phyloP scores from a whole-genome alignment of 768 basidiomycete genomes.

The Cystofilobasidium ferigula region DNA sequence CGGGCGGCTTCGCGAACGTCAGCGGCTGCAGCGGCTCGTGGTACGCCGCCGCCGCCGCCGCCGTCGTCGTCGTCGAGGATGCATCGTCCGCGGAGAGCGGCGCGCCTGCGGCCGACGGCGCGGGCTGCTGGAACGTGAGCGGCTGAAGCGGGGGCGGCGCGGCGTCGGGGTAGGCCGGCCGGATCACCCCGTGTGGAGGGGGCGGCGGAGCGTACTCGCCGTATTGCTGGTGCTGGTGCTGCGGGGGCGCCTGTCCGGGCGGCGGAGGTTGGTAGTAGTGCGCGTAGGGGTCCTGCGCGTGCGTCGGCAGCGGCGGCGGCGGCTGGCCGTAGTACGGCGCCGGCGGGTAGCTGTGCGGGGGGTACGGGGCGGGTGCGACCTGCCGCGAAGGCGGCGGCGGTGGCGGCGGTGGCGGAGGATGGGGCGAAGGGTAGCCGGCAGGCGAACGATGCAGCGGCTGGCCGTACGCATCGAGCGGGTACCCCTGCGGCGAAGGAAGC shows the following conservation, averaged over 20 bases:
- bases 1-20: not conserved
- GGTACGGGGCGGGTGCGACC: no score
- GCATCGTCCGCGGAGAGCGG: not conserved
- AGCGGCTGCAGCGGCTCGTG: not conserved
- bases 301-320: not conserved
- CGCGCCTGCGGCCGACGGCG: not conserved
- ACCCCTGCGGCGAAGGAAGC: not conserved
- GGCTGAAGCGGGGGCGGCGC: conserved; percentile 15
- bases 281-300: not conserved
- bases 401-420: not conserved
- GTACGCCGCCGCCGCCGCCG: no score
- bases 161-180: conserved; percentile 1
- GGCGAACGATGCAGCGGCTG: not conserved
- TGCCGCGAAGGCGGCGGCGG: not conserved
- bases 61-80: not conserved
- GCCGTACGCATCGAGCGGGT: not conserved
- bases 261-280: not conserved
- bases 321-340: not conserved
- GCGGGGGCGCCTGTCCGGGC: not conserved
- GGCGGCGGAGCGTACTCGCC: not conserved
- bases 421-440: not conserved
- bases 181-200: no score
- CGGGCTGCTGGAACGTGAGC: conserved; percentile 16
- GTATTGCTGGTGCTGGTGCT: not conserved
- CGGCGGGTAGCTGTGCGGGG: not conserved